These are phyloP conservation scores for Cardamine resedifolia DNA, from an alignment of 345 rosid species.

Conservation along the genomic window DNA sequence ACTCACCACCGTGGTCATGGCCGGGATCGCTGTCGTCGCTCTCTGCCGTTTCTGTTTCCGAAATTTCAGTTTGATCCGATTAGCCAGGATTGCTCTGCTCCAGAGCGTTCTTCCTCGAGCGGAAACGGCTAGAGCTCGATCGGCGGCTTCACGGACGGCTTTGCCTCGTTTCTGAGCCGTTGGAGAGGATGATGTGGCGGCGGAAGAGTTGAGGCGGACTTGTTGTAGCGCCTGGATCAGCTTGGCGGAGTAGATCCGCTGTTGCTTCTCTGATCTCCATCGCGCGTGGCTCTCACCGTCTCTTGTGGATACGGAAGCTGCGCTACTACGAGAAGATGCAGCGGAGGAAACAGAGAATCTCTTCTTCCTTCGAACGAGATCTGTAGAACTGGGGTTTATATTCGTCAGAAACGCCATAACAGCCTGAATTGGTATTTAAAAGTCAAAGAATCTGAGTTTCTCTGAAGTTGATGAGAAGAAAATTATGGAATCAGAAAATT, in stretches of 20 bases:
- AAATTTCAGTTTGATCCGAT: conserved; percentile 76
- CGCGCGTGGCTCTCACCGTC: conserved; percentile 29
- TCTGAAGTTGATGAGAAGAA: background rate
- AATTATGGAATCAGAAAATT: background rate
- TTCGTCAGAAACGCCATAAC: conserved; percentile 30
- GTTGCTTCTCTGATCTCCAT: conserved; percentile 85
- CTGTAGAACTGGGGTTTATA: background rate
- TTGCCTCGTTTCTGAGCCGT: conserved; percentile 65
- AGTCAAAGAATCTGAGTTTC: background rate
- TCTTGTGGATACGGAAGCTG: conserved; percentile 3
- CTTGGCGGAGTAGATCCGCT: conserved; percentile 72
- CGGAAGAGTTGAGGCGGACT: conserved; percentile 41
- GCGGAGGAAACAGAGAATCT: conserved; percentile 16
- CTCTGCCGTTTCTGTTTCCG: conserved; percentile 65
- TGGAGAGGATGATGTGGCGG: conserved; percentile 52
- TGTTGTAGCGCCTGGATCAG: conserved; percentile 72
- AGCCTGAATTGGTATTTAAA: background rate
- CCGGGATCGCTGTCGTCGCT: conserved; percentile 14
- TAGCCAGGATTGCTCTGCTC: conserved; percentile 90
- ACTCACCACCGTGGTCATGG: conserved; percentile 12
- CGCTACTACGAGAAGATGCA: conserved; percentile 1
- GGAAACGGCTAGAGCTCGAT: conserved; percentile 71
- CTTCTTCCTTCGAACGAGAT: conserved; percentile 32
- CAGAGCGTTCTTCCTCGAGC: conserved; percentile 83
- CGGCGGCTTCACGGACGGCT: conserved; percentile 86